Evolutionary conservation across 2,329 filamentous ascomycete genomes (phyloP).

Genomic region (Ceratocystis colombiana): DNA sequence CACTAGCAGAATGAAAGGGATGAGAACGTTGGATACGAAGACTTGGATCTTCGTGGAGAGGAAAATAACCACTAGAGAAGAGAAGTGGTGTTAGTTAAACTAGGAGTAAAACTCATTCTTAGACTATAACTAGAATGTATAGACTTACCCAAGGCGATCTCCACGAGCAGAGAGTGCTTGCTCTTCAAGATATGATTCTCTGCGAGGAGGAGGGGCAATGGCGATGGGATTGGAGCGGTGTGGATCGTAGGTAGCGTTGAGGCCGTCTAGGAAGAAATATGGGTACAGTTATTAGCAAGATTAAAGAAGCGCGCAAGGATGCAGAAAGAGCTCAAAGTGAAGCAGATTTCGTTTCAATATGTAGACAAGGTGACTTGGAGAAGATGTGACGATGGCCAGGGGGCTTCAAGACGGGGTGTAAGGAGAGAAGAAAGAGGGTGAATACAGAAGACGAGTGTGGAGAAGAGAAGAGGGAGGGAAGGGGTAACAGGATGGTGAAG

Average conservation of each 20-base stretch:
- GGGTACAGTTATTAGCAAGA: neutral
- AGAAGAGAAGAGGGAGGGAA: neutral
- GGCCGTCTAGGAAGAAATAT: slow-evolving; percentile 1
- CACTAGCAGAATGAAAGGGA: slow-evolving; percentile 37
- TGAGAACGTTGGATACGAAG: slow-evolving; percentile 41
- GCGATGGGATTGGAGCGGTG: slow-evolving; percentile 38
- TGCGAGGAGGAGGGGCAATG: slow-evolving; percentile 33
- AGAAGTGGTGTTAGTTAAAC: slow-evolving; percentile 17
- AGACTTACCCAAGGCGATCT: slow-evolving; percentile 48
- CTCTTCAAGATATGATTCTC: slow-evolving; percentile 29
- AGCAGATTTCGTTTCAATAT: slow-evolving; percentile 1
- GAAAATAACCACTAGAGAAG: slow-evolving; percentile 47
- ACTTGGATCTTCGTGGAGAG: slow-evolving; percentile 47
- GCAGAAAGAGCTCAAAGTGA: neutral
- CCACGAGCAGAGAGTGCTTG: slow-evolving; percentile 46
- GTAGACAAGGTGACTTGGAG: slow-evolving; percentile 6
- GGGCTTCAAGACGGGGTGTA: neutral
- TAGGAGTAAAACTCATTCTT: too few species aligned
- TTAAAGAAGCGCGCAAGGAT: too few species aligned
- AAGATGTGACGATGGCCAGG: neutral
- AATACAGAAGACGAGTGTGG: neutral
- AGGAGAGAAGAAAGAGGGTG: too few species aligned
- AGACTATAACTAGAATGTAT: slow-evolving; percentile 13
- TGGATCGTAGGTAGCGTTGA: slow-evolving; percentile 30
- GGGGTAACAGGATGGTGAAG: neutral